Percentiles rank a stretch among this genome's conserved stretches.
Conservation (phyloP, 371 early-diverging fungal genomes). For the Apophysomyces sp. region DNA sequence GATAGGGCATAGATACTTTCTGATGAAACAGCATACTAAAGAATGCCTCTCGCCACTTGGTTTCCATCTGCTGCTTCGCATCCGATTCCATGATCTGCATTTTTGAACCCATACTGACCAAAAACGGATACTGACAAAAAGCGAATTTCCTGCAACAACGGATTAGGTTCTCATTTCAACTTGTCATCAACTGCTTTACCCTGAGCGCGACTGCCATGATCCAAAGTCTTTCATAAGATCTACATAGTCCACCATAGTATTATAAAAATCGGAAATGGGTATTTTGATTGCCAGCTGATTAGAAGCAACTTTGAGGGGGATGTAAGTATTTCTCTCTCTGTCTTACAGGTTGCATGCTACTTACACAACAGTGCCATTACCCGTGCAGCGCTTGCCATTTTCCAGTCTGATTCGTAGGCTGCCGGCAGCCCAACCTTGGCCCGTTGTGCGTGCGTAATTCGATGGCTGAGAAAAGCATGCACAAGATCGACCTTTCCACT, state of each 20-base stretch:
- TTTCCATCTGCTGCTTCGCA: constrained; percentile 85
- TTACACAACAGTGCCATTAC: constrained; percentile 87
- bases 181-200: constrained; percentile 48
- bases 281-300: constrained; percentile 61
- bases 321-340: not conserved
- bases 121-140: constrained; percentile 88
- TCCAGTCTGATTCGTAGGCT: constrained; percentile 81
- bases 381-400: constrained; percentile 79
- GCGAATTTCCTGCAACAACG: constrained; percentile 56
- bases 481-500: constrained; percentile 75
- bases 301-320: constrained; percentile 68
- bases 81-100: constrained; percentile 88
- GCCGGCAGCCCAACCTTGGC: constrained; percentile 32
- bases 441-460: constrained; percentile 62
- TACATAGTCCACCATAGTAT: constrained; percentile 80
- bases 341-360: too few relatives aligned
- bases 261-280: constrained; percentile 78
- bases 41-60: constrained; percentile 74
- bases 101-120: constrained; percentile 84
- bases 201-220: constrained; percentile 81
- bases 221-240: constrained; percentile 80
- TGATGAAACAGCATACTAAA: constrained; percentile 87
- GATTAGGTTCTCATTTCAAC: not conserved
- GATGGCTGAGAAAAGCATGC: constrained; percentile 78
- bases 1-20: constrained; percentile 75